These are phyloP conservation scores for Trifolium repens DNA, from an alignment of 306 rosid genomes.

Conservation along the genomic window DNA sequence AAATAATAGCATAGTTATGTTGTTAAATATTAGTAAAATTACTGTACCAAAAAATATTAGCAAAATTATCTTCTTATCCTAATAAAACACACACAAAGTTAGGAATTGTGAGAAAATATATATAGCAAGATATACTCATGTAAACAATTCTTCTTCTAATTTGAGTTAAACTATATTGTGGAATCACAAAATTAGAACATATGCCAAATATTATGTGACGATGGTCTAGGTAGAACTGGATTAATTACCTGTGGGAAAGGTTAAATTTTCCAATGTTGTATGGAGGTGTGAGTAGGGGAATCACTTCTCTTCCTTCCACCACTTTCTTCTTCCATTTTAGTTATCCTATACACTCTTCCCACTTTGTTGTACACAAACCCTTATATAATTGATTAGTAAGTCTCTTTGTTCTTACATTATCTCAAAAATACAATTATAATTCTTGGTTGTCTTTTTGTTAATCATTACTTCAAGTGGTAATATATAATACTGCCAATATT, in stretches of 20 bases:
- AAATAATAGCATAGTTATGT: no score
- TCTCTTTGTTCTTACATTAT: not conserved
- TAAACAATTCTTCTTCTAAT: no score
- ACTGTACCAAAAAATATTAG: no score
- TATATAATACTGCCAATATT: not conserved
- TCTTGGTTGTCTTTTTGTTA: not conserved
- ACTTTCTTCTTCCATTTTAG: conserved; percentile 21
- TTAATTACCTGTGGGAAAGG: conserved; percentile 74
- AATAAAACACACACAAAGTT: no score
- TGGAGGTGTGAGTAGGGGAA: conserved; percentile 58
- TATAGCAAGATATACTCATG: no score
- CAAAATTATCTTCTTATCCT: no score
- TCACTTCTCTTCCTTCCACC: conserved; percentile 21
- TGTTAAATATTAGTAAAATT: no score
- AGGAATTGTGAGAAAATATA: no score
- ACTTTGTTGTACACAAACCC: not conserved
- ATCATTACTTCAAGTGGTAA: not conserved
- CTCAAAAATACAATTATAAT: not conserved
- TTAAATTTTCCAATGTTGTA: conserved; percentile 71
- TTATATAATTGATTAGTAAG: not conserved
- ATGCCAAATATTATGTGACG: no score
- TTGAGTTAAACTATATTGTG: no score
- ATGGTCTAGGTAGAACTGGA: no score
- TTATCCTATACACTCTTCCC: conserved; percentile 5
- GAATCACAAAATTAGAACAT: not conserved